Conservation (phyloP, 2,329 filamentous ascomycete species). For the Phyllosticta citriasiana region DNA sequence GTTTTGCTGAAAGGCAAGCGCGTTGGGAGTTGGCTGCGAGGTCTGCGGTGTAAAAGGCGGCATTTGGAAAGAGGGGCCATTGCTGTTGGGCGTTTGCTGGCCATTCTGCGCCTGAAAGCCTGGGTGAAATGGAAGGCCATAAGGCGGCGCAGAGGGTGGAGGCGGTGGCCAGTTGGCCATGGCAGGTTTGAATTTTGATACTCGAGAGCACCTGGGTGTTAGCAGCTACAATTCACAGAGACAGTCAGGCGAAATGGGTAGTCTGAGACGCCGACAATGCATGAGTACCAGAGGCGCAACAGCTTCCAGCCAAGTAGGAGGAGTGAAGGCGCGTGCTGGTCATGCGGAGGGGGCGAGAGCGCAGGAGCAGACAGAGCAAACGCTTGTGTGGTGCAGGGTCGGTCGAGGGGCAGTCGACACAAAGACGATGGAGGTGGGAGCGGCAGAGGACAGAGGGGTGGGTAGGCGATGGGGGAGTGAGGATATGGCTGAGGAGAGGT, state of each 20-base stretch:
- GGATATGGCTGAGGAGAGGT: not conserved
- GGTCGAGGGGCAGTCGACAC: not conserved
- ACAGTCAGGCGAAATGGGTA: not conserved
- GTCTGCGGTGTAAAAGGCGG: constrained; percentile 2
- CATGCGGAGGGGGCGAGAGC: constrained; percentile 4
- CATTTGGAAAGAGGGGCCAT: not conserved
- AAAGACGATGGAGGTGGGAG: not conserved
- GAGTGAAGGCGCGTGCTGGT: not conserved
- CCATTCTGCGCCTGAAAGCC: constrained; percentile 4
- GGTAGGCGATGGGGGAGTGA: not conserved
- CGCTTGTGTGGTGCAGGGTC: not conserved
- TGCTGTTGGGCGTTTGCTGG: not conserved
- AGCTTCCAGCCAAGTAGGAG: constrained; percentile 4
- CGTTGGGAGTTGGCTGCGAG: not conserved
- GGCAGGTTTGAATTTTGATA: not conserved
- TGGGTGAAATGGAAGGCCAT: not conserved
- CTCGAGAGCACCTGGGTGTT: constrained; percentile 3
- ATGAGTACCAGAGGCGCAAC: constrained; percentile 8
- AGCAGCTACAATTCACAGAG: constrained; percentile 9
- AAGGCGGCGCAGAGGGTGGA: constrained; percentile 6
- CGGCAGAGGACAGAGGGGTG: not conserved
- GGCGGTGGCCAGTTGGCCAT: constrained; percentile 7
- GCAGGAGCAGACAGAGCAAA: not conserved
- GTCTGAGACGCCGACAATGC: constrained; percentile 6
- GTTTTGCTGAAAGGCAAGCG: constrained; percentile 15